These are phyloP conservation scores for Verticillium albo-atrum DNA, from an alignment of 2,329 filamentous ascomycete genomes.

Conservation along the genomic window DNA sequence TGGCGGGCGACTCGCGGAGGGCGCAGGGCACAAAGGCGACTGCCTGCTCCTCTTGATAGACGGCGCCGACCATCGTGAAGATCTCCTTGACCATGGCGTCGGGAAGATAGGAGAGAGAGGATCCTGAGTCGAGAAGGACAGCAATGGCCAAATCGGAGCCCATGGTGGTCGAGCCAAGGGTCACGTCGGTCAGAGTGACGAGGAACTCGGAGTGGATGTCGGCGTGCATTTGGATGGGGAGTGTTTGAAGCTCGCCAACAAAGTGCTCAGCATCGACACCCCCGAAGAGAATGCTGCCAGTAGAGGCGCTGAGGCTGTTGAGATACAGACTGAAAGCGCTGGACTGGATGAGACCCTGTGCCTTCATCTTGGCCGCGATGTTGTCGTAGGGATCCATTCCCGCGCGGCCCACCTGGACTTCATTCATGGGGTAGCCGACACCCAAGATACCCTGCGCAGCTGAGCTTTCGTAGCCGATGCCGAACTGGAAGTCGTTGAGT, in stretches of 20 bases:
- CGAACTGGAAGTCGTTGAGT: constrained; percentile 62
- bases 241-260: constrained; percentile 55
- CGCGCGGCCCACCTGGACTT: constrained; percentile 63
- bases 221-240: constrained; percentile 39
- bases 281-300: constrained; percentile 69
- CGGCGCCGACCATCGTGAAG: constrained; percentile 53
- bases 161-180: constrained; percentile 20
- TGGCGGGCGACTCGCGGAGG: constrained; percentile 35
- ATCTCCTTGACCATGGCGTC: constrained; percentile 48
- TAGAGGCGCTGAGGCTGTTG: constrained; percentile 61
- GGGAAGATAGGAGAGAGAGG: constrained; percentile 64
- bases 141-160: constrained; percentile 48
- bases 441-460: constrained; percentile 73
- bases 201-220: constrained; percentile 48
- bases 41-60: constrained; percentile 39
- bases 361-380: constrained; percentile 60
- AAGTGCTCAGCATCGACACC: constrained; percentile 67
- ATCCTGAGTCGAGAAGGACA: constrained; percentile 63
- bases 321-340: constrained; percentile 73
- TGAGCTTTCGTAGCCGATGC: constrained; percentile 61
- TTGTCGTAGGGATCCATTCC: constrained; percentile 58
- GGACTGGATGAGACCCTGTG: constrained; percentile 56
- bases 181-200: constrained; percentile 61
- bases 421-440: constrained; percentile 76
- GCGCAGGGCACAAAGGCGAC: constrained; percentile 59